These are phyloP conservation scores for Aspergillus sclerotialis DNA, from an alignment of 2,329 filamentous ascomycete species.

Conservation along the genomic window DNA sequence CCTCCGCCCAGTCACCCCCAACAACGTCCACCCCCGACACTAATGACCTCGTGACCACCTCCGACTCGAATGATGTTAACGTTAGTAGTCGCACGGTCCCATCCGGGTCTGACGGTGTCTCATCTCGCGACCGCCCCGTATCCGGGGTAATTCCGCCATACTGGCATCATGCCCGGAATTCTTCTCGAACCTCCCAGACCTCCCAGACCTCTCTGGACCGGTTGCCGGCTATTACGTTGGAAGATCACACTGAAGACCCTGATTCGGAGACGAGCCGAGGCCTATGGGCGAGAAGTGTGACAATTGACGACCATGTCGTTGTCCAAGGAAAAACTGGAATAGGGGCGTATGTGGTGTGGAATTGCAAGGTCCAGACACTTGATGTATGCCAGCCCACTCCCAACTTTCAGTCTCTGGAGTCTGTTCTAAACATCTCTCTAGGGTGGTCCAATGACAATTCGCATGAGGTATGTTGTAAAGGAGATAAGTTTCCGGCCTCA, in stretches of 20 bases:
- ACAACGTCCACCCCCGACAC: slow-evolving; percentile 5
- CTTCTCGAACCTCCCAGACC: slow-evolving; percentile 34
- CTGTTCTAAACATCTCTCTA: slow-evolving; percentile 24
- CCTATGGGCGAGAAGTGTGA: slow-evolving; percentile 57
- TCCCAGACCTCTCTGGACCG: slow-evolving; percentile 33
- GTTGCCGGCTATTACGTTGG: slow-evolving; percentile 50
- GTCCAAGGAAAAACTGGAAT: slow-evolving; percentile 53
- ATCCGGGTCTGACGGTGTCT: slow-evolving; percentile 10
- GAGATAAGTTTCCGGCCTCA: background rate
- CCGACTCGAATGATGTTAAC: slow-evolving; percentile 4
- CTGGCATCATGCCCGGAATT: slow-evolving; percentile 38
- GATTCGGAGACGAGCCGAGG: slow-evolving; percentile 49
- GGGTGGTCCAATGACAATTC: slow-evolving; percentile 52
- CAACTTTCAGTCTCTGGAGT: background rate
- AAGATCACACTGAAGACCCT: slow-evolving; percentile 57
- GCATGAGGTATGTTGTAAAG: slow-evolving; percentile 45
- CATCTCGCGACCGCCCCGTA: slow-evolving; percentile 16
- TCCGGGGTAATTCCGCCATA: slow-evolving; percentile 37
- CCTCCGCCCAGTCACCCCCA: slow-evolving; percentile 12
- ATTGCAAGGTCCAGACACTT: slow-evolving; percentile 78
- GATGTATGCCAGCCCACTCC: slow-evolving; percentile 51
- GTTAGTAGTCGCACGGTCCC: slow-evolving; percentile 8
- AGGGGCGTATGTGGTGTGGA: slow-evolving; percentile 95
- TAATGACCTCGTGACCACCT: slow-evolving; percentile 6
- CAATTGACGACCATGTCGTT: slow-evolving; percentile 56